A percentile compares a stretch with the other conserved stretches of the same genome.
Evolutionary conservation across 2,329 filamentous ascomycete genomes (phyloP).

Genomic region (Colletotrichum sp.): DNA sequence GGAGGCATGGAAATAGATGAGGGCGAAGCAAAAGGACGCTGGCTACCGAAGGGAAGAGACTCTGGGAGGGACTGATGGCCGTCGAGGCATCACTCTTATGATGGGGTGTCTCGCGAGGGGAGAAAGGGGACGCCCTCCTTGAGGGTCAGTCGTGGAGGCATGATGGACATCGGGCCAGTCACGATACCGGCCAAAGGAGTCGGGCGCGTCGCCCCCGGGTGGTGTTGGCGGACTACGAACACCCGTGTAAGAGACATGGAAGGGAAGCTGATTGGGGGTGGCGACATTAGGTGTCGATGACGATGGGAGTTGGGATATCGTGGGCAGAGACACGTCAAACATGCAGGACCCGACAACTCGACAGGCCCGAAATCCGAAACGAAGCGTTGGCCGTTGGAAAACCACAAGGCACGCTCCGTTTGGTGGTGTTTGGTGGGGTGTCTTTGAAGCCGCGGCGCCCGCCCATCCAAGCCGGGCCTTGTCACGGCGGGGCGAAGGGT

Average conservation of each 20-base stretch:
- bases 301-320: background rate
- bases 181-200: constrained; percentile 6
- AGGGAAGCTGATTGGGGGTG: constrained; percentile 16
- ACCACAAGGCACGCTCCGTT: background rate
- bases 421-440: background rate
- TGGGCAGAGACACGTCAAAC: constrained; percentile 15
- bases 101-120: constrained; percentile 7
- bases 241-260: constrained; percentile 13
- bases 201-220: constrained; percentile 6
- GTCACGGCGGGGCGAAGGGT: constrained; percentile 12
- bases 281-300: constrained; percentile 4
- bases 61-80: constrained; percentile 12
- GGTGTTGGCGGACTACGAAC: constrained; percentile 21
- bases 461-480: background rate
- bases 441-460: background rate
- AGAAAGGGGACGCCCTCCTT: constrained; percentile 13
- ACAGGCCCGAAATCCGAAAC: background rate
- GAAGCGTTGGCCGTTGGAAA: background rate
- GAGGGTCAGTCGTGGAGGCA: constrained; percentile 3
- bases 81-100: constrained; percentile 6
- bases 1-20: background rate
- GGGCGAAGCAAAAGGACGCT: background rate
- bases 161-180: background rate
- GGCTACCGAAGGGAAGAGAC: constrained; percentile 18
- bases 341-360: constrained; percentile 9